These are phyloP conservation scores for Fusarium clavum DNA, from an alignment of 2,329 filamentous ascomycete species.

Conservation along the genomic window DNA sequence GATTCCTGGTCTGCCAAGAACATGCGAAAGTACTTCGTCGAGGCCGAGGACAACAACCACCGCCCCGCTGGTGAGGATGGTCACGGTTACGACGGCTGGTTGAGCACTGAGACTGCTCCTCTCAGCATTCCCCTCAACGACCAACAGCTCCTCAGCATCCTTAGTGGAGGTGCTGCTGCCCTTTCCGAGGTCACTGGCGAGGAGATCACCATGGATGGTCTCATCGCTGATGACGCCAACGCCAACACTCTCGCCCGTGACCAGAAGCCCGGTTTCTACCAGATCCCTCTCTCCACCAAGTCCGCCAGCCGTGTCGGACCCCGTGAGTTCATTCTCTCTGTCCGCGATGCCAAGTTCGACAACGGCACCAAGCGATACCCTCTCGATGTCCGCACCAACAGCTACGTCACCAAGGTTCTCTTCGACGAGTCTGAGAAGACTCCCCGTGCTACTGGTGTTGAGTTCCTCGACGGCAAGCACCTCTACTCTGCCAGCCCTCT, in stretches of 20 bases:
- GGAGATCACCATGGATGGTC: conserved; percentile 31
- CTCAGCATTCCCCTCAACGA: conserved; percentile 34
- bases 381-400: conserved; percentile 39
- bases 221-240: conserved; percentile 36
- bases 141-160: conserved; percentile 30
- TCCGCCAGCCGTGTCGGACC: conserved; percentile 63
- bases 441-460: conserved; percentile 50
- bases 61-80: conserved; percentile 20
- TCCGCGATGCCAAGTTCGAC: conserved; percentile 29
- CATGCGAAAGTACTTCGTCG: conserved; percentile 70
- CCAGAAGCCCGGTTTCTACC: conserved; percentile 57
- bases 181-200: conserved; percentile 18
- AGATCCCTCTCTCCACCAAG: conserved; percentile 68
- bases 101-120: conserved; percentile 35
- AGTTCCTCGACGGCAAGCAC: conserved; percentile 47
- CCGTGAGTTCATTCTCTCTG: conserved; percentile 64
- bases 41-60: conserved; percentile 68
- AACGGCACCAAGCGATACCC: conserved; percentile 39
- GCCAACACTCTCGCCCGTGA: conserved; percentile 37
- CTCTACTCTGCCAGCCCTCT: conserved; percentile 40
- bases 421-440: conserved; percentile 48
- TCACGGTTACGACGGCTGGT: conserved; percentile 43
- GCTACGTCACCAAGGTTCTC: conserved; percentile 52
- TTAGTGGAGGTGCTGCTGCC: conserved; percentile 25
- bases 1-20: conserved; percentile 66